These are phyloP conservation scores for Trypanosoma conorhini DNA, from an alignment of 208 protist genomes.

Conservation along the genomic window DNA sequence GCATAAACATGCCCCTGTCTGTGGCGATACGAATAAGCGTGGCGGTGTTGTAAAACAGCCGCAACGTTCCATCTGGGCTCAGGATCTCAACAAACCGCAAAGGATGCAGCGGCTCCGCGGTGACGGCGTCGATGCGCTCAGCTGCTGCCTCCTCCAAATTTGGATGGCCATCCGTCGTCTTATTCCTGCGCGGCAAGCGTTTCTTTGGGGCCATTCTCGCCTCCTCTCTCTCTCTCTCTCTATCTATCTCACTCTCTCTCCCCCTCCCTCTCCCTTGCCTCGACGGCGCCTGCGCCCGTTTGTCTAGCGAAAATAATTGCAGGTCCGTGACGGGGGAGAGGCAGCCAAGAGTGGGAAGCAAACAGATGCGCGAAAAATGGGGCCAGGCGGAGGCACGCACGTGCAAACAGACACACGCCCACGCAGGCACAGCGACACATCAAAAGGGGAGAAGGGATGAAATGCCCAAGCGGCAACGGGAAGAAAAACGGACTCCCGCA, in stretches of 20 bases:
- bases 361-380: neutral
- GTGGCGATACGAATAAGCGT: slow-evolving; percentile 84
- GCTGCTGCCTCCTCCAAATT: slow-evolving; percentile 55
- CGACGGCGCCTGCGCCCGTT: neutral
- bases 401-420: too few relatives aligned
- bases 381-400: too few relatives aligned
- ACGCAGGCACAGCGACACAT: too few relatives aligned
- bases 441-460: neutral
- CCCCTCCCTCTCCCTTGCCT: neutral
- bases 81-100: slow-evolving; percentile 68
- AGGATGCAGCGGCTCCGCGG: slow-evolving; percentile 55
- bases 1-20: slow-evolving; percentile 81
- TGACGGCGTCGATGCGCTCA: slow-evolving; percentile 84
- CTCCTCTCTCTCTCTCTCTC: neutral
- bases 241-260: neutral
- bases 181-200: slow-evolving; percentile 35
- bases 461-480: neutral
- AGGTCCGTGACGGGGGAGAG: neutral
- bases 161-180: slow-evolving; percentile 29
- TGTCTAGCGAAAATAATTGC: neutral
- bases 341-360: neutral
- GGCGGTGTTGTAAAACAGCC: slow-evolving; percentile 85
- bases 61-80: slow-evolving; percentile 68
- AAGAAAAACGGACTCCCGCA: neutral
- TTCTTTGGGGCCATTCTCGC: slow-evolving; percentile 25